Percentiles rank a stretch among this genome's conserved stretches.
Evolutionary conservation across 225 moss, liverwort and hornwort species (phyloP).

Genomic region (Asterella californica): DNA sequence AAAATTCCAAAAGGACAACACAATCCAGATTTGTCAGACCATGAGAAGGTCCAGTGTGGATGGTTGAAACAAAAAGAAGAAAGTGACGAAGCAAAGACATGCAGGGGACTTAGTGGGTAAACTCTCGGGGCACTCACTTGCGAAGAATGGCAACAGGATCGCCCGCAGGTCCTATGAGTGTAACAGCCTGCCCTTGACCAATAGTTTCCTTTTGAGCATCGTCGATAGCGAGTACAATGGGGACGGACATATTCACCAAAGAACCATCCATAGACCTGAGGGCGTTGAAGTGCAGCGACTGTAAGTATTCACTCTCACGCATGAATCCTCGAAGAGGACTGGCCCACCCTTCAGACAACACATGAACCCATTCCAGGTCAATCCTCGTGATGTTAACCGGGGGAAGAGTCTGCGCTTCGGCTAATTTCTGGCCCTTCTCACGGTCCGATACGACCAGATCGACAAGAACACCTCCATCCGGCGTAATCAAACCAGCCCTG

Average conservation of each 20-base stretch:
- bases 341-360: conserved; percentile 85
- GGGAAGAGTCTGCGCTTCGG: conserved; percentile 59
- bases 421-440: conserved; percentile 40
- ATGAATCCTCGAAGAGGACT: conserved; percentile 83
- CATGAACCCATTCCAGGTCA: conserved; percentile 86
- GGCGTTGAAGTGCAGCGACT: conserved; percentile 73
- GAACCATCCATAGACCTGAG: conserved; percentile 46
- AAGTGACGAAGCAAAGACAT: neutral
- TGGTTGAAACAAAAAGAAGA: neutral
- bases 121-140: conserved; percentile 50
- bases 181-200: conserved; percentile 37
- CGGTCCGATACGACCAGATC: conserved; percentile 57
- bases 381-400: conserved; percentile 49
- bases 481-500: conserved; percentile 58
- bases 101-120: neutral
- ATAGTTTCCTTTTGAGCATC: conserved; percentile 64
- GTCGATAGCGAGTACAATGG: conserved; percentile 73
- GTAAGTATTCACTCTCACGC: conserved; percentile 80
- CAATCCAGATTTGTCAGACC: neutral
- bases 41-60: neutral
- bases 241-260: conserved; percentile 84
- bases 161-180: conserved; percentile 61
- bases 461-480: conserved; percentile 78
- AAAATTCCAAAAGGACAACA: neutral
- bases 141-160: conserved; percentile 69